phyloP scores from a whole-genome alignment of 1,284 basidiomycete genomes.

The Ceratorhiza oryzae-sativae region DNA sequence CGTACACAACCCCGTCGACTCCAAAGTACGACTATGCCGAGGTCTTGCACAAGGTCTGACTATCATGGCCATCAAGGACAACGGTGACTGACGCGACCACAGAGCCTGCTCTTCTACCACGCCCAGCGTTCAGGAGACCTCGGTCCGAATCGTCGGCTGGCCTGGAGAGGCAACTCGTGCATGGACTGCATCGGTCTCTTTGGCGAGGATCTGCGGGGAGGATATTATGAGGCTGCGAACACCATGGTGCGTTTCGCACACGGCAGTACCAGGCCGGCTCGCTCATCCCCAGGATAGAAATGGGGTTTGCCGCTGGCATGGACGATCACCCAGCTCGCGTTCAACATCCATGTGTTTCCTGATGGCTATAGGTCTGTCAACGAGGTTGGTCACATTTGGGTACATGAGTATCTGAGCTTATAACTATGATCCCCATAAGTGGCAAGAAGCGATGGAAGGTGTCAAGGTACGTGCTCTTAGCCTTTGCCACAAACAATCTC shows the following conservation, averaged over 20 bases:
- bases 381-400: conserved; percentile 11
- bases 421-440: background rate
- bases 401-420: background rate
- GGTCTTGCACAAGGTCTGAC: conserved; percentile 41
- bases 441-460: conserved; percentile 40
- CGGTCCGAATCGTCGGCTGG: conserved; percentile 41
- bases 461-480: conserved; percentile 36
- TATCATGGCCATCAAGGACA: background rate
- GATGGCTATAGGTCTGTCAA: conserved; percentile 35
- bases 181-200: conserved; percentile 38
- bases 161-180: conserved; percentile 41
- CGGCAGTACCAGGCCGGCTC: too few species aligned
- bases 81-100: background rate
- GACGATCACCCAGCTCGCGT: conserved; percentile 42
- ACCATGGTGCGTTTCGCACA: conserved; percentile 37
- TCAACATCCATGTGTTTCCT: conserved; percentile 38
- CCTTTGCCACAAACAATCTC: background rate
- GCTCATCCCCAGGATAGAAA: conserved; percentile 35
- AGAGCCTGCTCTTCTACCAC: conserved; percentile 43
- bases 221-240: conserved; percentile 43
- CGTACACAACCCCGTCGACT: conserved; percentile 33
- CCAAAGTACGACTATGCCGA: conserved; percentile 43
- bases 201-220: conserved; percentile 39
- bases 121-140: conserved; percentile 40
- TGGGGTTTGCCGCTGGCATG: conserved; percentile 43